phyloP scores from a whole-genome alignment of 495 filamentous ascomycete genomes.

The Ramalina peruviana region DNA sequence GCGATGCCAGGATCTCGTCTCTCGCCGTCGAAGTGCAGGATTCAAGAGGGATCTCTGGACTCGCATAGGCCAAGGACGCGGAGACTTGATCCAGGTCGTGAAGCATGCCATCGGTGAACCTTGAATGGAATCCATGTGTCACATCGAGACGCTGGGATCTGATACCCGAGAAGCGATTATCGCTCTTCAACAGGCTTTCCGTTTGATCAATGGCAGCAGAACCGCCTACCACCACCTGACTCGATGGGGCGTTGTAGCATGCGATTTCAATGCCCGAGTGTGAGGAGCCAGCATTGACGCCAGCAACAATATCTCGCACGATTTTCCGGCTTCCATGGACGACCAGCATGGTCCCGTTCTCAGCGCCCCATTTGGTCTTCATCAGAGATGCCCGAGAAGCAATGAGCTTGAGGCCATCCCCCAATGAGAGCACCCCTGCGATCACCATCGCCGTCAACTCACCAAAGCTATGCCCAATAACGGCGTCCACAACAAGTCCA shows the following conservation, averaged over 20 bases:
- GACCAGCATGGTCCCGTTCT: constrained; percentile 37
- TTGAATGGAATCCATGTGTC: constrained; percentile 34
- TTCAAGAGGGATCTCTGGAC: constrained; percentile 23
- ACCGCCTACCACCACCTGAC: constrained; percentile 22
- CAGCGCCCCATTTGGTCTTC: constrained; percentile 29
- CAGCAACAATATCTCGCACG: background rate
- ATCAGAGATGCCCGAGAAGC: constrained; percentile 31
- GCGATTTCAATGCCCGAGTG: constrained; percentile 21
- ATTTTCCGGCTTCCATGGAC: constrained; percentile 3
- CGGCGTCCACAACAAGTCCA: constrained; percentile 22
- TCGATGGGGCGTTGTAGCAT: constrained; percentile 27
- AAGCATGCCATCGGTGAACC: constrained; percentile 24
- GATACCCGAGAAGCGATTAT: constrained; percentile 5
- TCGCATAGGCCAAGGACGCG: constrained; percentile 12
- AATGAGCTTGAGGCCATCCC: constrained; percentile 29
- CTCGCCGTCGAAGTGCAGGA: constrained; percentile 12
- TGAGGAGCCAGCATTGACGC: background rate
- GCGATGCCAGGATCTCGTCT: background rate
- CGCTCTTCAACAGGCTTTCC: constrained; percentile 2
- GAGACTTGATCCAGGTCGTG: constrained; percentile 17
- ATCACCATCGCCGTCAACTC: constrained; percentile 31
- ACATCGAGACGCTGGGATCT: constrained; percentile 19
- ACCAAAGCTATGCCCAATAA: constrained; percentile 40
- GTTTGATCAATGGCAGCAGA: constrained; percentile 12
- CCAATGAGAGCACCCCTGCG: constrained; percentile 22